These are phyloP conservation scores for Viridothelium virens DNA, from an alignment of 495 filamentous ascomycete genomes.

Conservation along the genomic window DNA sequence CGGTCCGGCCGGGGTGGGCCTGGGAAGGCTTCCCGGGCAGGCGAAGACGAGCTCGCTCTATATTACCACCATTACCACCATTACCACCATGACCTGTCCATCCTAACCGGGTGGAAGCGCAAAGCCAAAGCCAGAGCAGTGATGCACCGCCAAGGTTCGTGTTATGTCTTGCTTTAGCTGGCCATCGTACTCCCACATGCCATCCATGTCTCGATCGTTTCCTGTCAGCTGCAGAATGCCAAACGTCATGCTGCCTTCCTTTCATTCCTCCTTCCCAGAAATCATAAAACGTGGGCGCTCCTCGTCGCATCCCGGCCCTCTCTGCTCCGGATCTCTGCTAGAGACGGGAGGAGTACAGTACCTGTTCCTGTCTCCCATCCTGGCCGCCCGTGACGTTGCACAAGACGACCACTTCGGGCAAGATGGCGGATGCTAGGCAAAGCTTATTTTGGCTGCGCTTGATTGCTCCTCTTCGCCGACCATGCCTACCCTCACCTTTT, in stretches of 20 bases:
- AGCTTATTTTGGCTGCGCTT: too few relatives aligned
- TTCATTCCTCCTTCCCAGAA: background rate
- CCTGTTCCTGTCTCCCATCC: background rate
- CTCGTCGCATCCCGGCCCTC: background rate
- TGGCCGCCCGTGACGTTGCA: background rate
- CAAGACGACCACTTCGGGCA: background rate
- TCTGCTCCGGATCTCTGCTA: background rate
- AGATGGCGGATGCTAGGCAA: background rate
- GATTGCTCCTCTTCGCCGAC: too few relatives aligned
- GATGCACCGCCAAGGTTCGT: background rate
- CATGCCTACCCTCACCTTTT: too few relatives aligned
- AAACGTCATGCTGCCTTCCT: background rate
- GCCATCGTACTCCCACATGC: conserved; percentile 3
- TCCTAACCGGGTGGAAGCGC: background rate
- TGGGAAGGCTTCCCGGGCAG: background rate
- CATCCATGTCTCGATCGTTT: background rate
- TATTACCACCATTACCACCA: too few relatives aligned
- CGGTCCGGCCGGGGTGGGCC: background rate
- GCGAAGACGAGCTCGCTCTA: background rate
- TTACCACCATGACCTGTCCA: too few relatives aligned
- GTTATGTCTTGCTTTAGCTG: conserved; percentile 4
- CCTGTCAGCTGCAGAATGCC: conserved; percentile 1
- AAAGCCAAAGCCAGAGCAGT: background rate
- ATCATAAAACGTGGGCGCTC: background rate
- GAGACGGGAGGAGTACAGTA: too few relatives aligned